Conservation (phyloP, 2,329 filamentous ascomycete genomes). For the Fusarium annulatum region DNA sequence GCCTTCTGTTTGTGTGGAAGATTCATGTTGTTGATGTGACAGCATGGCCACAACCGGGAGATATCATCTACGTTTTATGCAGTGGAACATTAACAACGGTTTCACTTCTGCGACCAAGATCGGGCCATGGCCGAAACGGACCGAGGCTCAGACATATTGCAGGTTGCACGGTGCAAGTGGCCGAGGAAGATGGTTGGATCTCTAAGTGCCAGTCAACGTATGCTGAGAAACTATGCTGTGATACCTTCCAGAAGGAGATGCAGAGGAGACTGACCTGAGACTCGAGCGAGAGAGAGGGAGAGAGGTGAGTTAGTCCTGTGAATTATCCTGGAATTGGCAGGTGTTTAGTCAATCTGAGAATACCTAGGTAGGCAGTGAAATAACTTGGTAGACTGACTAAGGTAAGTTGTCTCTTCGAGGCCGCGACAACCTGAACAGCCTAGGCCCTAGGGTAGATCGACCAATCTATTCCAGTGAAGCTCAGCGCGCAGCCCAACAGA, state of each 20-base stretch:
- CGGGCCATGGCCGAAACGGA: slow-evolving; percentile 31
- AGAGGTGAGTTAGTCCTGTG: background rate
- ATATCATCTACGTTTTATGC: slow-evolving; percentile 21
- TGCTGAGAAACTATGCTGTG: background rate
- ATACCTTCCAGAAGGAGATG: slow-evolving; percentile 35
- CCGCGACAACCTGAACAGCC: background rate
- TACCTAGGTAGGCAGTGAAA: background rate
- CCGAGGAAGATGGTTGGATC: slow-evolving; percentile 2
- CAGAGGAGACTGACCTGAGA: background rate
- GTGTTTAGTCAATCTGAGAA: background rate
- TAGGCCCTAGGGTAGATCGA: background rate
- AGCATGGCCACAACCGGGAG: slow-evolving; percentile 5
- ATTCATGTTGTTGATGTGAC: background rate
- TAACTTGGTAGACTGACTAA: background rate
- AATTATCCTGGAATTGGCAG: background rate
- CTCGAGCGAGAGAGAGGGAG: background rate
- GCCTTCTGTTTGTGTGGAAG: background rate
- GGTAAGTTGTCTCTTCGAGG: background rate
- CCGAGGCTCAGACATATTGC: slow-evolving; percentile 23
- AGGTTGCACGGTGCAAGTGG: slow-evolving; percentile 17
- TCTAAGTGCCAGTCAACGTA: background rate
- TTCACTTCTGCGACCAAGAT: slow-evolving; percentile 25
- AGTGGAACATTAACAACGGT: slow-evolving; percentile 13
- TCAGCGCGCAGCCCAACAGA: slow-evolving; percentile 20
- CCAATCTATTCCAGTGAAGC: background rate